Evolutionary conservation across 176 grass and related monocot species (phyloP).

Genomic region (Aegilops speltoides): DNA sequence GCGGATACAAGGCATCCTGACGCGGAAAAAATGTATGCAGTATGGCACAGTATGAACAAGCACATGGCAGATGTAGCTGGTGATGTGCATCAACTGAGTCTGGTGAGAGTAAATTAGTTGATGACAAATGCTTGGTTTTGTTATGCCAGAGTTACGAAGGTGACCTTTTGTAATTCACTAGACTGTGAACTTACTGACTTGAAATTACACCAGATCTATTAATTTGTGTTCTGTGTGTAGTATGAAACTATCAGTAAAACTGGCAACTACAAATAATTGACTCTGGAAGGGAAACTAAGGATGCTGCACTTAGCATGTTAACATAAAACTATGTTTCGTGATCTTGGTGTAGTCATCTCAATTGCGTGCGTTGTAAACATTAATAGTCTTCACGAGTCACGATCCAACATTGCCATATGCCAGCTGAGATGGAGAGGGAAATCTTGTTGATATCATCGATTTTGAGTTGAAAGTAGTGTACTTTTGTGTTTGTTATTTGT

Average conservation of each 20-base stretch:
- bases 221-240: not conserved
- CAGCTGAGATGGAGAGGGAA: not conserved
- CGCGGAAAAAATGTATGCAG: constrained; percentile 55
- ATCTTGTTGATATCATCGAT: not conserved
- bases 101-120: constrained; percentile 28
- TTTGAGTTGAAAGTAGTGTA: too few species aligned
- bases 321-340: not conserved
- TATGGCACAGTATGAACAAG: constrained; percentile 56
- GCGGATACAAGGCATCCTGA: constrained; percentile 60
- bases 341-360: not conserved
- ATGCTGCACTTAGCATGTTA: not conserved
- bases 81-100: constrained; percentile 29
- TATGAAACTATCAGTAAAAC: not conserved
- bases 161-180: not conserved
- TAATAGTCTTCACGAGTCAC: not conserved
- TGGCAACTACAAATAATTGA: not conserved
- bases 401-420: not conserved
- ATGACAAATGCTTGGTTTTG: constrained; percentile 9
- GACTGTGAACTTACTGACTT: constrained; percentile 5
- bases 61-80: constrained; percentile 43
- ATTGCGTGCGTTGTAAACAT: not conserved
- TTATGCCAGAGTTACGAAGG: not conserved
- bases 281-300: not conserved
- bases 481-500: too few species aligned
- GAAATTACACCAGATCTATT: not conserved